Conservation (phyloP, 176 grass and related monocot species). For the Guadua angustifolia region DNA sequence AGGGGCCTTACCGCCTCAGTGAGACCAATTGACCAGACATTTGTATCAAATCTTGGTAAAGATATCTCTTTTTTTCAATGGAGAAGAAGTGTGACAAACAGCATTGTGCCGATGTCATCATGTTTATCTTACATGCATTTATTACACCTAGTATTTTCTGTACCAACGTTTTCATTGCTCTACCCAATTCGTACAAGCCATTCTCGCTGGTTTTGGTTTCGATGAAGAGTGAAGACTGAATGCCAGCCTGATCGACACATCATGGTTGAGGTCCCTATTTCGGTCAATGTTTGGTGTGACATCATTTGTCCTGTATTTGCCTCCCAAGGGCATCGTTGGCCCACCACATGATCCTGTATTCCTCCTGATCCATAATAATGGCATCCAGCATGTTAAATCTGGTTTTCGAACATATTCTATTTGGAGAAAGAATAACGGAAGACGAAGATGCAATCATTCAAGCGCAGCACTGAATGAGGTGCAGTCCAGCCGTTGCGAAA, state of each 20-base stretch:
- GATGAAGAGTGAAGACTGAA: not conserved
- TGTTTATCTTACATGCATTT: not conserved
- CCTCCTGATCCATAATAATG: conserved; percentile 39
- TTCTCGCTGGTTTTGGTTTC: not conserved
- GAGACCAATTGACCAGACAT: no score
- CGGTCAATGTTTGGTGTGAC: conserved; percentile 29
- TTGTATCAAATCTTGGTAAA: not conserved
- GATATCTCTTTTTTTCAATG: not conserved
- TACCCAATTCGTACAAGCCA: not conserved
- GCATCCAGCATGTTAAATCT: conserved; percentile 24
- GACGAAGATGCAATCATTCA: not conserved
- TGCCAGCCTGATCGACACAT: conserved; percentile 12
- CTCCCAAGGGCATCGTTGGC: conserved; percentile 11
- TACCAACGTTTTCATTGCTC: not conserved
- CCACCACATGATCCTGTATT: conserved; percentile 36
- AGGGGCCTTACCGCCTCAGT: no score
- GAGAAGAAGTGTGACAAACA: not conserved
- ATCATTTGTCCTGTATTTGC: not conserved
- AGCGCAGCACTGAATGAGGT: not conserved
- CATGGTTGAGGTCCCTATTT: conserved; percentile 5
- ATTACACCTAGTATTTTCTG: not conserved
- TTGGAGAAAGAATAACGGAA: not conserved
- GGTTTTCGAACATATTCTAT: conserved; percentile 7
- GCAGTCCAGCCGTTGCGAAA: not conserved
- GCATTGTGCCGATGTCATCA: not conserved